Evolutionary conservation across 371 early-diverging fungal species (phyloP), one percentile per base, ranked within the genome.

Genomic region (Mortierella sp.): DNA sequence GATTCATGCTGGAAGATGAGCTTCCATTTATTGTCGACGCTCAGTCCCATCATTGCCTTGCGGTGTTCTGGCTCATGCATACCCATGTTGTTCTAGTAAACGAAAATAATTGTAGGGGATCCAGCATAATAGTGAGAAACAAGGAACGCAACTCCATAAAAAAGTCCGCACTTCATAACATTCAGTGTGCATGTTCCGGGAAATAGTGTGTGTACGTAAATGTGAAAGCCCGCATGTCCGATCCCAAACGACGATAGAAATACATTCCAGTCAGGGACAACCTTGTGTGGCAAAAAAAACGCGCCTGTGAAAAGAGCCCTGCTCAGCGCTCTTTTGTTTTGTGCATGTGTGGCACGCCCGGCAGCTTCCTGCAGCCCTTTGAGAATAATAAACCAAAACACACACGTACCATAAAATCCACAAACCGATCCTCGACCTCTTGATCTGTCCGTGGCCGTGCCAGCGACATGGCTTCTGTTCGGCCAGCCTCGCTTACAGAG

Each of bases 371-470:
- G n/a, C n/a, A n/a, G n/a, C n/a, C n/a, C n/a, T n/a, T n/a, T n/a
- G n/a, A n/a, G n/a, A n/a, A n/a, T n/a, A n/a, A n/a, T n/a, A n/a
- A n/a, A 4, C 37, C 1, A 34, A 34, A 34, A 34, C 26, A 21
- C 32, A 17, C 2, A 41, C 76, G 41, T 41, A 76, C 78, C 78
- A 76, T 76, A 50, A 76, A 70, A 47, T 69, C 78, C 6, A 76
- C 26, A 46, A 76, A 76, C 6, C 78, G 70, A 65, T 76, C 78
- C 44, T 76, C 78, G 8, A 76, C 61, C 59, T 76, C 78, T 41
- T 76, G 78, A 54, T 76, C 78, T 6, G 70, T 70, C 14, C 65
- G 56, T 4, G 78, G 78, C 8, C 78, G 70, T 27, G 70, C 62
- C 15, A 65, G 50, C 0, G 78, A 65, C 70, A 76, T 70, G 32